These are phyloP conservation scores for Cubamyces lactineus DNA, from an alignment of 768 basidiomycete species.

Conservation along the genomic window DNA sequence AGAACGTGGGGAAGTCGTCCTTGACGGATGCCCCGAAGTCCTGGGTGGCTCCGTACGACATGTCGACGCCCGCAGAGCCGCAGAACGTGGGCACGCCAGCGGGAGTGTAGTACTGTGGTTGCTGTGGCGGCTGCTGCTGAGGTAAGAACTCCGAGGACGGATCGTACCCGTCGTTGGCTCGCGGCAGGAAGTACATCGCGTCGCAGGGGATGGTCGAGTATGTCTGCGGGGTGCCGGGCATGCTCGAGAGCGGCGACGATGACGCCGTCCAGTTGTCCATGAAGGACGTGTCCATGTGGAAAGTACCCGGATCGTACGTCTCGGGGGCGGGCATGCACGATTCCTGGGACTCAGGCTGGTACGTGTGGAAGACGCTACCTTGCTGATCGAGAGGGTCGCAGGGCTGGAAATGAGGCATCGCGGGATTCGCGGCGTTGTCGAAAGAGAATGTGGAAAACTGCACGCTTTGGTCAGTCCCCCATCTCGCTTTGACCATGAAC, in stretches of 20 bases:
- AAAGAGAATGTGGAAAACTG: constrained; percentile 38
- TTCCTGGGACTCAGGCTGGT: constrained; percentile 18
- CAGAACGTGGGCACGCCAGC: constrained; percentile 17
- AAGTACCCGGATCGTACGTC: constrained; percentile 11
- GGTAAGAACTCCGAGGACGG: constrained; percentile 28
- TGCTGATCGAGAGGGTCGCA: constrained; percentile 30
- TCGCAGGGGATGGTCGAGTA: constrained; percentile 23
- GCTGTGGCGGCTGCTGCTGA: constrained; percentile 26
- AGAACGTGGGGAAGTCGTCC: constrained; percentile 26
- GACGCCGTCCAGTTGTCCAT: constrained; percentile 24
- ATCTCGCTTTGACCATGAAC: not conserved
- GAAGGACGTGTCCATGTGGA: constrained; percentile 30
- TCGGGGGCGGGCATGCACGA: constrained; percentile 15
- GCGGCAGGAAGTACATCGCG: constrained; percentile 15
- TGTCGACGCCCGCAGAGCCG: constrained; percentile 13
- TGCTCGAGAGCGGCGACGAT: constrained; percentile 32
- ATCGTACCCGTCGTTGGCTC: constrained; percentile 17
- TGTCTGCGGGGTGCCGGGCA: constrained; percentile 31
- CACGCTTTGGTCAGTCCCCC: not conserved
- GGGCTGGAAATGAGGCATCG: constrained; percentile 17
- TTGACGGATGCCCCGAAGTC: constrained; percentile 16
- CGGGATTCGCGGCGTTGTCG: constrained; percentile 22
- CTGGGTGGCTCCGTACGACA: constrained; percentile 22
- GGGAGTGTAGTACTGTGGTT: constrained; percentile 13
- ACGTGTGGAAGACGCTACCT: constrained; percentile 27